These are phyloP conservation scores for Paracorniculantispora psalliotae DNA, from an alignment of 2,329 filamentous ascomycete species.

Conservation along the genomic window DNA sequence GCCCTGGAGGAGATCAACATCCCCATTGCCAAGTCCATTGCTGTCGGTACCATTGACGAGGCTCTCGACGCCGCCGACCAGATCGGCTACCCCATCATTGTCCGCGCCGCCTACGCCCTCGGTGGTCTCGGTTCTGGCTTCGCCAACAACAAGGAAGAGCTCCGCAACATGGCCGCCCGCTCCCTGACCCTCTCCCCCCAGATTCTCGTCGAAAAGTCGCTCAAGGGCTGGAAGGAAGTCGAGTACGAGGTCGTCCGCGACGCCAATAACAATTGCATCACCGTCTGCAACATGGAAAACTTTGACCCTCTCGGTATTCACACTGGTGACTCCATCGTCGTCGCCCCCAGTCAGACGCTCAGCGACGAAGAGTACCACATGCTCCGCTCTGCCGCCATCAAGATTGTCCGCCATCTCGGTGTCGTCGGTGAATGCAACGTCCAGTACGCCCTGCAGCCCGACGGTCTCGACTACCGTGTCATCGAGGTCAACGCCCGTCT, in stretches of 20 bases:
- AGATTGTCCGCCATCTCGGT: constrained; percentile 94
- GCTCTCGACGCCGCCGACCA: constrained; percentile 80
- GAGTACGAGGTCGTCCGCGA: constrained; percentile 98
- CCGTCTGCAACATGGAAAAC: constrained; percentile 80
- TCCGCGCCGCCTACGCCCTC: constrained; percentile 92
- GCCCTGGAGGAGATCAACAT: constrained; percentile 96
- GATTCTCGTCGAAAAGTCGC: constrained; percentile 95
- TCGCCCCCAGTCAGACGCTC: constrained; percentile 92
- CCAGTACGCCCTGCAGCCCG: constrained; percentile 93
- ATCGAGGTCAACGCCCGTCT: constrained; percentile 99
- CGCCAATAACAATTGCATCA: constrained; percentile 97
- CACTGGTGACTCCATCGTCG: constrained; percentile 97
- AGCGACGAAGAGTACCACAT: constrained; percentile 99
- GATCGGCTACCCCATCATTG: constrained; percentile 95
- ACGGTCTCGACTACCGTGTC: constrained; percentile 95
- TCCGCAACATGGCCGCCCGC: constrained; percentile 86
- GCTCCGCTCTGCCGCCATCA: constrained; percentile 95
- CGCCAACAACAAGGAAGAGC: constrained; percentile 87
- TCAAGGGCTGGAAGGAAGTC: constrained; percentile 99
- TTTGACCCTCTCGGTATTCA: constrained; percentile 97
- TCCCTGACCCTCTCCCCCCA: constrained; percentile 92
- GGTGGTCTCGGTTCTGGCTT: constrained; percentile 96
- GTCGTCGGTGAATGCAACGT: constrained; percentile 99
- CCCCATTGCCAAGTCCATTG: constrained; percentile 93
- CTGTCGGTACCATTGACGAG: constrained; percentile 85